Percentiles rank a stretch among this genome's conserved stretches.
phyloP scores from a whole-genome alignment of 768 basidiomycete genomes.

The Boletus rubescentipes region DNA sequence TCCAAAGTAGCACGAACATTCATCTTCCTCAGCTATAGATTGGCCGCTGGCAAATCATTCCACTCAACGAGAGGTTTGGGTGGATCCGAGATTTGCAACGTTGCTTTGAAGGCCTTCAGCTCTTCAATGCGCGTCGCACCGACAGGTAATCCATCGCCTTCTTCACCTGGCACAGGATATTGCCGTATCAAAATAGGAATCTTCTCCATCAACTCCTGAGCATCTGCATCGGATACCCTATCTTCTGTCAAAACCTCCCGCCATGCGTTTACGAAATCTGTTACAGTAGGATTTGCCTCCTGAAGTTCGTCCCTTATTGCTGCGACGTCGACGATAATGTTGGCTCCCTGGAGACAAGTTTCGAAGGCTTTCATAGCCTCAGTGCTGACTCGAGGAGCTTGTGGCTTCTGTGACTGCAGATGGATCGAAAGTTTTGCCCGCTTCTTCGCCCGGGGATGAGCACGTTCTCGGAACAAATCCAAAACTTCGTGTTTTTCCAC shows the following conservation, averaged over 20 bases:
- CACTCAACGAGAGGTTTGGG: slow-evolving; percentile 71
- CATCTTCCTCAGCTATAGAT: slow-evolving; percentile 40
- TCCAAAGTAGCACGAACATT: background rate
- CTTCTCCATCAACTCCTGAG: slow-evolving; percentile 46
- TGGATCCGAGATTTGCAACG: slow-evolving; percentile 51
- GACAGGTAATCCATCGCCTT: slow-evolving; percentile 42
- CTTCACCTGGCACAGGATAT: slow-evolving; percentile 56
- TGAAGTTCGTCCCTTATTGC: slow-evolving; percentile 53
- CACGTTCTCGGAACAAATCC: slow-evolving; percentile 61
- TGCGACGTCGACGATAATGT: slow-evolving; percentile 48
- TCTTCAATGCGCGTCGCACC: slow-evolving; percentile 66
- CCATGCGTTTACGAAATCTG: slow-evolving; percentile 70
- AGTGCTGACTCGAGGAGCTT: slow-evolving; percentile 57
- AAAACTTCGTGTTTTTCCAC: slow-evolving; percentile 78
- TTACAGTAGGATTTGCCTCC: slow-evolving; percentile 54
- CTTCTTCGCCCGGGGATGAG: slow-evolving; percentile 65
- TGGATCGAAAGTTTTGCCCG: slow-evolving; percentile 88
- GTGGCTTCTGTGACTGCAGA: slow-evolving; percentile 67
- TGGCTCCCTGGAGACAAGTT: slow-evolving; percentile 45
- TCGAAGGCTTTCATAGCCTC: slow-evolving; percentile 66
- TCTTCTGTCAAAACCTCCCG: slow-evolving; percentile 39
- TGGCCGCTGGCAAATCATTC: slow-evolving; percentile 67
- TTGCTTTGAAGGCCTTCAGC: slow-evolving; percentile 61
- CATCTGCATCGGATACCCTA: slow-evolving; percentile 41
- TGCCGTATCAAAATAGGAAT: slow-evolving; percentile 58